A percentile compares a stretch with the other conserved stretches of the same genome.
Evolutionary conservation across 345 rosid genomes (phyloP).

Genomic region (Salix dunnii): DNA sequence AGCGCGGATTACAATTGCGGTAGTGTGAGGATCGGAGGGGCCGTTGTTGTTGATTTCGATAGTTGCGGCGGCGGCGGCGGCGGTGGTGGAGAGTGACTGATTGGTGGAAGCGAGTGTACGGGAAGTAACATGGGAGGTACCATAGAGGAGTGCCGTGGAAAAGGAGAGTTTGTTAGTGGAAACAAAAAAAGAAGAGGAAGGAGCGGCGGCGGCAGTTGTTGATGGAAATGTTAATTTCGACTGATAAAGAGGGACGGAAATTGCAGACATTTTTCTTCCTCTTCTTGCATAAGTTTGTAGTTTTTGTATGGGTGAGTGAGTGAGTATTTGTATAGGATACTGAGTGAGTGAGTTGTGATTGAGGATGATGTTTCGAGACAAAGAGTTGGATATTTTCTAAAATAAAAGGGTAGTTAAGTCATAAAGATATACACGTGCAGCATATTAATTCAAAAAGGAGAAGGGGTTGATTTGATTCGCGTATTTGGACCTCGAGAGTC

Average conservation of each 20-base stretch:
- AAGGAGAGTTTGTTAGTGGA: background rate
- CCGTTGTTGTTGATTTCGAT: background rate
- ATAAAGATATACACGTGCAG: background rate
- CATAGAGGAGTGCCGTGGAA: background rate
- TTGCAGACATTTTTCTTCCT: background rate
- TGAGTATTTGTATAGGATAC: too few relatives aligned
- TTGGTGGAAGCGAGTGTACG: background rate
- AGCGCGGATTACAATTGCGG: conserved; percentile 35
- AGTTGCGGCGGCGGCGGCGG: background rate
- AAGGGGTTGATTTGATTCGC: too few relatives aligned
- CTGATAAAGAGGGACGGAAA: background rate
- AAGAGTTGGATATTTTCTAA: too few relatives aligned
- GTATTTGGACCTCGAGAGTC: too few relatives aligned
- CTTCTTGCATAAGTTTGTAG: too few relatives aligned
- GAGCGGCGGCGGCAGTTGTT: background rate
- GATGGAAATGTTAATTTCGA: background rate
- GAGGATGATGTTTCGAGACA: too few relatives aligned
- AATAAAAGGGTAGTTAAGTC: too few relatives aligned
- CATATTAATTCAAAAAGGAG: background rate
- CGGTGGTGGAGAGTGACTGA: background rate
- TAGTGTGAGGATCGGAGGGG: conserved; percentile 9
- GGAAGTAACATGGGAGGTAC: background rate
- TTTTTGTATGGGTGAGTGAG: too few relatives aligned
- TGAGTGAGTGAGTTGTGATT: too few relatives aligned
- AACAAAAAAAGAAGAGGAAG: background rate